Evolutionary conservation across 306 rosid genomes (phyloP).

Genomic region (Fagus crenata): DNA sequence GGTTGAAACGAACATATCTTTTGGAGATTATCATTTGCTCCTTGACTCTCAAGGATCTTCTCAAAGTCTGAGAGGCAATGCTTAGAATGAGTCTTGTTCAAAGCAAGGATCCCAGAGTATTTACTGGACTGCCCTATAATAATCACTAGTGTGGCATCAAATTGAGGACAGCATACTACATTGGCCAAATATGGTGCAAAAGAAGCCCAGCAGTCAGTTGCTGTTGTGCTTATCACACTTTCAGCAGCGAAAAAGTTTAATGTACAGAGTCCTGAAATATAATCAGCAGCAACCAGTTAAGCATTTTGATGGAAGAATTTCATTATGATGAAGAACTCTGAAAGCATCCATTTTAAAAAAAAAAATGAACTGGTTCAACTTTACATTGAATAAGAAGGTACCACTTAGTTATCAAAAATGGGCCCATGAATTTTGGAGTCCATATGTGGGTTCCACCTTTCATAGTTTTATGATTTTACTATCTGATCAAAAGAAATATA

Average conservation of each 20-base stretch:
- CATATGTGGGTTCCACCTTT: background rate
- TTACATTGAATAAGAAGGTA: background rate
- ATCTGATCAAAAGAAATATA: background rate
- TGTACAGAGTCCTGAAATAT: constrained; percentile 50
- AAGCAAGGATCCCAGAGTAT: constrained; percentile 52
- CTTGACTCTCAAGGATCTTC: constrained; percentile 57
- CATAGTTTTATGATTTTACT: background rate
- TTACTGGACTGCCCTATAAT: constrained; percentile 66
- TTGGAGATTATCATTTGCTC: constrained; percentile 48
- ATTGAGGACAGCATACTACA: constrained; percentile 71
- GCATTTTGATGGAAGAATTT: background rate
- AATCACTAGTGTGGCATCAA: constrained; percentile 47
- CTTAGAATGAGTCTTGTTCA: constrained; percentile 50
- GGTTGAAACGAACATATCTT: constrained; percentile 49
- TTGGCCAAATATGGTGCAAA: constrained; percentile 71
- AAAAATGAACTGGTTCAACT: background rate
- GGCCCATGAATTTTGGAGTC: background rate
- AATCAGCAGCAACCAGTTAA: constrained; percentile 4
- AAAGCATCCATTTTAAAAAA: background rate
- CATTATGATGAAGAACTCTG: background rate
- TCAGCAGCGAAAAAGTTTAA: constrained; percentile 48
- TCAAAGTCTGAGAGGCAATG: constrained; percentile 67
- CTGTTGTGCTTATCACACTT: constrained; percentile 47
- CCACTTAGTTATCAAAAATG: background rate
- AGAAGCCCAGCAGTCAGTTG: constrained; percentile 62